Evolutionary conservation across 306 rosid genomes (phyloP).

Genomic region (Benincasa hispida): DNA sequence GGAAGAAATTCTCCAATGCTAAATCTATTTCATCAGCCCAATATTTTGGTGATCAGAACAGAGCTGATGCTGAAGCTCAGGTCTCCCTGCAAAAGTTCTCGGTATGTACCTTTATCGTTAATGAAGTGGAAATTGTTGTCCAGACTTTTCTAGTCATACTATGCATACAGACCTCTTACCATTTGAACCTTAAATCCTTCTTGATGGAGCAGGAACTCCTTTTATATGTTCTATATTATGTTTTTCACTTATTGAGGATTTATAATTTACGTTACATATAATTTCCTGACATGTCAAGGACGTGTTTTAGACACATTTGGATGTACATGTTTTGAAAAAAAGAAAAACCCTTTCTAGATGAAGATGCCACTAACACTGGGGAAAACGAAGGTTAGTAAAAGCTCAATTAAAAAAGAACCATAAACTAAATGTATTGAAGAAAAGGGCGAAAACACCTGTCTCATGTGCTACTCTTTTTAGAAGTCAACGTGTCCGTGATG

Average conservation of each 20-base stretch:
- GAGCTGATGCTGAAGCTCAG: constrained; percentile 53
- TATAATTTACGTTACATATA: background rate
- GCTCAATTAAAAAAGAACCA: too few relatives aligned
- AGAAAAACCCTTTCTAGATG: too few relatives aligned
- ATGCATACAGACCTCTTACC: background rate
- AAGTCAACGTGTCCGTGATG: too few relatives aligned
- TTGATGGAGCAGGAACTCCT: background rate
- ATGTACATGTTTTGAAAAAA: too few relatives aligned
- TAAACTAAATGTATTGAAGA: background rate
- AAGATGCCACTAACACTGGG: too few relatives aligned
- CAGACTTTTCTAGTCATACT: background rate
- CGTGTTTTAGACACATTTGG: too few relatives aligned
- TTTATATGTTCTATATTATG: background rate
- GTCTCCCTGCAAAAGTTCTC: constrained; percentile 76
- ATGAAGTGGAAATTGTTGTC: background rate
- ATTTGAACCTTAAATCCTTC: background rate
- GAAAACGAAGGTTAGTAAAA: too few relatives aligned
- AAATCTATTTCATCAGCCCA: constrained; percentile 92
- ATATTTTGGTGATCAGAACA: constrained; percentile 79
- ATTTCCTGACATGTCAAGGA: too few relatives aligned
- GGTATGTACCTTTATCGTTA: constrained; percentile 21
- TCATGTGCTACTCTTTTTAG: too few relatives aligned
- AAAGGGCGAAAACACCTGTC: background rate
- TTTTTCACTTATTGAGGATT: background rate
- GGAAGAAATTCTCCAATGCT: constrained; percentile 95